A percentile compares a stretch with the other conserved stretches of the same genome.
phyloP scores from a whole-genome alignment of 306 rosid species.

The Quercus aquifolioides region DNA sequence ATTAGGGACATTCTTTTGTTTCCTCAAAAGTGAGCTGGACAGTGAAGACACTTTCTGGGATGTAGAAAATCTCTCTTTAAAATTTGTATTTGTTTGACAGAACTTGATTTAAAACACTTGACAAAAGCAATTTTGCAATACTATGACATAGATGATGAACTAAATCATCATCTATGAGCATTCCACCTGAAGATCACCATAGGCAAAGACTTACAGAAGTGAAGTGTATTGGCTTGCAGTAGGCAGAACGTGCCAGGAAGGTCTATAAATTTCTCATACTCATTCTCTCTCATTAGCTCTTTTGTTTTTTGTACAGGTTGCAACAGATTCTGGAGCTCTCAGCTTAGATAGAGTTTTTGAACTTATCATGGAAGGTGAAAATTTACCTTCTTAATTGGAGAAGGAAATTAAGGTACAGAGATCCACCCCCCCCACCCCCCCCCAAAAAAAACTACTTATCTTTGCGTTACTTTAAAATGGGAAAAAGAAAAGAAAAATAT shows the following conservation, averaged over 20 bases:
- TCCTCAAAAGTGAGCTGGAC: background rate
- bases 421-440: background rate
- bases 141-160: background rate
- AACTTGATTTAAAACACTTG: background rate
- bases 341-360: constrained; percentile 62
- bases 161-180: constrained; percentile 25
- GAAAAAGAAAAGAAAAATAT: background rate
- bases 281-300: constrained; percentile 8
- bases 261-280: constrained; percentile 26
- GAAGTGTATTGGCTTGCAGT: constrained; percentile 48
- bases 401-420: constrained; percentile 69
- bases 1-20: too few relatives aligned
- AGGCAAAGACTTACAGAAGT: constrained; percentile 55
- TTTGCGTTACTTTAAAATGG: too few relatives aligned
- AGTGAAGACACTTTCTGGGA: background rate
- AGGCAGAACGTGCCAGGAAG: constrained; percentile 79
- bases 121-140: background rate
- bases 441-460: background rate
- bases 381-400: constrained; percentile 56
- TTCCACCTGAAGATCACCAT: constrained; percentile 57
- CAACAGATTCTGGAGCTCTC: constrained; percentile 66
- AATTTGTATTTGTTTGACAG: background rate
- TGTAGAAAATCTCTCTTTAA: background rate
- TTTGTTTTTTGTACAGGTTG: constrained; percentile 45
- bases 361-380: constrained; percentile 68